Conservation (phyloP, 257 asterid species). For the Henckelia pumila region DNA sequence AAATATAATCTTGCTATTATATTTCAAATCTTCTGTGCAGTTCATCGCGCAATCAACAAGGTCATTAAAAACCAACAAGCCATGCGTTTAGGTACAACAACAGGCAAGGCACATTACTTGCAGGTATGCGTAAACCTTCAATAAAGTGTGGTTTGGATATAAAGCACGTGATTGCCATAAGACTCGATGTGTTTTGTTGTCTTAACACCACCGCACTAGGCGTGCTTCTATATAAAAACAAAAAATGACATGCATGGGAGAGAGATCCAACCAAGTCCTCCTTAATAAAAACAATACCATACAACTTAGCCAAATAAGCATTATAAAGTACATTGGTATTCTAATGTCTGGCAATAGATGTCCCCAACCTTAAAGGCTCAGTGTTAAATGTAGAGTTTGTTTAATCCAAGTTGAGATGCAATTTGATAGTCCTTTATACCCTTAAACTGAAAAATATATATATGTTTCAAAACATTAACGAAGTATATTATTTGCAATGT, state of each 20-base stretch:
- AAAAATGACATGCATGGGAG: background rate
- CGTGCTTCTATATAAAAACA: background rate
- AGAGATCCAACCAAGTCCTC: background rate
- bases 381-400: background rate
- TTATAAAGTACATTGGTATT: background rate
- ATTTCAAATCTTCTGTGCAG: background rate
- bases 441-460: background rate
- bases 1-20: too few relatives aligned
- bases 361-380: background rate
- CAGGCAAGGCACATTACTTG: background rate
- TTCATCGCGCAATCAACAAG: conserved; percentile 2
- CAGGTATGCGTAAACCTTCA: background rate
- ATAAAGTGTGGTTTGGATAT: too few relatives aligned
- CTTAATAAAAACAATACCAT: background rate
- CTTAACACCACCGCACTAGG: background rate
- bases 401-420: background rate
- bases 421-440: background rate
- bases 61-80: background rate
- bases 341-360: background rate
- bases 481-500: background rate
- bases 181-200: too few relatives aligned
- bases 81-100: background rate
- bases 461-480: background rate
- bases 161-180: too few relatives aligned
- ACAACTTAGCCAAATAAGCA: background rate